These are phyloP conservation scores for Calonectria hawksworthii DNA, from an alignment of 2,329 filamentous ascomycete genomes.

Conservation along the genomic window DNA sequence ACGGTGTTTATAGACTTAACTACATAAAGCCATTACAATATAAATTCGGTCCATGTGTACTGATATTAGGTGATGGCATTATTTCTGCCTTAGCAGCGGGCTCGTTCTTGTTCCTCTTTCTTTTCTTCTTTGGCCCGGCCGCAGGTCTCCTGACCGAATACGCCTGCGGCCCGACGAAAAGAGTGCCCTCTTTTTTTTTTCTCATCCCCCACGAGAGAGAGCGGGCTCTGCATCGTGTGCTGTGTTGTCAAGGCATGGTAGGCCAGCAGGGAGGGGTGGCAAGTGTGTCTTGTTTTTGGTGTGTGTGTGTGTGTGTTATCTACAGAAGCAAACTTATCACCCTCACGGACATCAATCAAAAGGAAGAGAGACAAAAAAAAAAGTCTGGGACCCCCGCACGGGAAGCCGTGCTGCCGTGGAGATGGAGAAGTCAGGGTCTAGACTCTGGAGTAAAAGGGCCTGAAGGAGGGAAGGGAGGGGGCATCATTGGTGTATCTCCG, in stretches of 20 bases:
- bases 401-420: neutral
- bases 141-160: neutral
- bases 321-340: conserved; percentile 9
- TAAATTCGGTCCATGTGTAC: neutral
- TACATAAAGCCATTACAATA: conserved; percentile 9
- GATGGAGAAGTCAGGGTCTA: neutral
- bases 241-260: neutral
- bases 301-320: neutral
- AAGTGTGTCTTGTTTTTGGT: neutral
- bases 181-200: neutral
- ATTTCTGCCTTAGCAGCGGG: neutral
- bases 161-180: neutral
- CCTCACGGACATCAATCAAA: neutral
- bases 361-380: neutral
- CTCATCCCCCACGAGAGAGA: neutral
- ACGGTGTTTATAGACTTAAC: neutral
- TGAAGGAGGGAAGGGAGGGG: neutral
- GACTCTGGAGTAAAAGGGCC: conserved; percentile 3
- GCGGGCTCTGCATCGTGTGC: neutral
- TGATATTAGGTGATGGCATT: conserved; percentile 5
- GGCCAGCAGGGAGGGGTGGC: neutral
- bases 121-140: neutral
- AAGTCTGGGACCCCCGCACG: conserved; percentile 17
- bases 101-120: neutral
- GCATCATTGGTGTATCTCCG: neutral